These are phyloP conservation scores for Groenewaldozyma auringiensis DNA, from an alignment of 1,139 yeast species.

Conservation along the genomic window DNA sequence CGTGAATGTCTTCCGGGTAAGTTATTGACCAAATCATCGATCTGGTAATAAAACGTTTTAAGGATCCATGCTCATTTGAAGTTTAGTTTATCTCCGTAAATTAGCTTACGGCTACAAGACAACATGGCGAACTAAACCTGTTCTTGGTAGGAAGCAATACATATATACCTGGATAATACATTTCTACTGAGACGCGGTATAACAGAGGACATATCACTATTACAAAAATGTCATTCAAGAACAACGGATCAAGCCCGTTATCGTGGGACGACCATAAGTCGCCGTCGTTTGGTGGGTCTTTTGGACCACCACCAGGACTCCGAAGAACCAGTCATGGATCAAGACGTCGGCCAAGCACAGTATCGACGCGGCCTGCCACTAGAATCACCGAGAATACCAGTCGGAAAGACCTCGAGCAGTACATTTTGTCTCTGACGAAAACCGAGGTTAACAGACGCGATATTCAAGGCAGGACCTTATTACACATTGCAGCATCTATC, in stretches of 20 bases:
- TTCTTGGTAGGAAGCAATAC: neutral
- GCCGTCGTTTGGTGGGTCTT: neutral
- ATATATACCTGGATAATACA: too few species aligned
- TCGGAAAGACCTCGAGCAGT: slow-evolving; percentile 2
- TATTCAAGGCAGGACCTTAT: slow-evolving; percentile 62
- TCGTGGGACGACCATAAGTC: neutral
- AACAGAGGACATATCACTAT: too few species aligned
- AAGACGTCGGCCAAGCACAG: neutral
- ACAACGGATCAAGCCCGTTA: neutral
- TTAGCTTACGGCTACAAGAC: neutral
- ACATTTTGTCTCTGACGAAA: slow-evolving; percentile 7
- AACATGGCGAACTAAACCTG: neutral
- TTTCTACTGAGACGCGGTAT: neutral
- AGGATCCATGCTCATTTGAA: too few species aligned
- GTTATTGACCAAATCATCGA: neutral
- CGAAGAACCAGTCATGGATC: slow-evolving; percentile 1
- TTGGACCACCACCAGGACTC: too few species aligned
- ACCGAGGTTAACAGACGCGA: slow-evolving; percentile 47
- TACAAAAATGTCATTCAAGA: neutral
- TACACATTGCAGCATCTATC: slow-evolving; percentile 50
- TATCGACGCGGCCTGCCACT: neutral
- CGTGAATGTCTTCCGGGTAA: too few species aligned
- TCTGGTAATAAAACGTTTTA: neutral
- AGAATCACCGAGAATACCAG: slow-evolving; percentile 1
- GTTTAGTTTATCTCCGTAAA: neutral